Evolutionary conservation across 106 monocot species (phyloP).

Genomic region (Acorus calamus): DNA sequence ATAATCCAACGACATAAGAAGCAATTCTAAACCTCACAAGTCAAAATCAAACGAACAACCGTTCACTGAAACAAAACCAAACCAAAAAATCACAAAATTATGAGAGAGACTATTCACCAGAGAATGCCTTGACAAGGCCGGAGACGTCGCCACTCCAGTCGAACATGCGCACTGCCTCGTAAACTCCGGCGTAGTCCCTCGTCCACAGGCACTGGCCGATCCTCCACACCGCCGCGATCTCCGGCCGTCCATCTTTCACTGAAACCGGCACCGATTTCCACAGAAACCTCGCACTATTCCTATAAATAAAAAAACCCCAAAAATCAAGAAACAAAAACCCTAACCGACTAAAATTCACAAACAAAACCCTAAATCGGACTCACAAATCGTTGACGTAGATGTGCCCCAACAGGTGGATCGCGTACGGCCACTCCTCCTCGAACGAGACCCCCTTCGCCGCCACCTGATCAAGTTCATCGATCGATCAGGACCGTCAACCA

Average conservation of each 20-base stretch:
- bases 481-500: not conserved
- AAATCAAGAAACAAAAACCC: not conserved
- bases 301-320: constrained; percentile 16
- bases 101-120: constrained; percentile 24
- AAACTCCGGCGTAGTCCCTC: constrained; percentile 64
- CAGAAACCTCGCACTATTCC: constrained; percentile 83
- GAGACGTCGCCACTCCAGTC: constrained; percentile 64
- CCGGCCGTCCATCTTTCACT: constrained; percentile 60
- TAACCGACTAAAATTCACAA: not conserved
- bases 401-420: constrained; percentile 84
- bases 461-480: constrained; percentile 27
- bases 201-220: constrained; percentile 94
- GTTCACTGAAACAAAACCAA: too few species aligned
- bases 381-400: constrained; percentile 77
- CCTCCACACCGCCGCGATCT: constrained; percentile 69
- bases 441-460: constrained; percentile 44
- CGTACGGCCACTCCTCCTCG: constrained; percentile 82
- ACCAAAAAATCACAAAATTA: not conserved
- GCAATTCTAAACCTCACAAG: too few species aligned
- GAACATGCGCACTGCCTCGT: constrained; percentile 48
- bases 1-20: too few species aligned
- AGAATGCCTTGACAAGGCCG: constrained; percentile 47
- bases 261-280: constrained; percentile 76
- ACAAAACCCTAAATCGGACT: constrained; percentile 3
- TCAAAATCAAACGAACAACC: not conserved